Evolutionary conservation across 2,329 filamentous ascomycete genomes (phyloP).

Genomic region (Monascus ruber): DNA sequence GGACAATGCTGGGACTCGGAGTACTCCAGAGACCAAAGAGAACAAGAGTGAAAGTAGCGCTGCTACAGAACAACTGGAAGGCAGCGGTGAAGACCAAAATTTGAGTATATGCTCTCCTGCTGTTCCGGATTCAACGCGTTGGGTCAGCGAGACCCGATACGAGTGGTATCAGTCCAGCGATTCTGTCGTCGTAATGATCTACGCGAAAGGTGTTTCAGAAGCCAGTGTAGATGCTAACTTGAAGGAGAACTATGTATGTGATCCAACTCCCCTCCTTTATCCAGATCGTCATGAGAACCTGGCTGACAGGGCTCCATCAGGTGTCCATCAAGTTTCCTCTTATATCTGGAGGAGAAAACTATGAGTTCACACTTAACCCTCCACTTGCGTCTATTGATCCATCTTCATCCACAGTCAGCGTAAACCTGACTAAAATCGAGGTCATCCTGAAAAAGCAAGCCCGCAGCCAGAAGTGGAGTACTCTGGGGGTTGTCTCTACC

Average conservation of each 20-base stretch:
- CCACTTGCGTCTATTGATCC: constrained; percentile 57
- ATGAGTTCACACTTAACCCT: constrained; percentile 52
- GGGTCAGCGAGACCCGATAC: constrained; percentile 50
- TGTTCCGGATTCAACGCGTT: neutral
- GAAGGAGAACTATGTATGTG: constrained; percentile 34
- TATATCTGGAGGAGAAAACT: constrained; percentile 37
- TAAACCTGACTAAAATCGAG: constrained; percentile 72
- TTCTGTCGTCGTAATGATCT: constrained; percentile 52
- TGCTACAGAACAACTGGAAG: constrained; percentile 1
- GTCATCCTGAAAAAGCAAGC: constrained; percentile 57
- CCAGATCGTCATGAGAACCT: constrained; percentile 8
- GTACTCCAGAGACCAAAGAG: constrained; percentile 2
- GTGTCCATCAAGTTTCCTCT: constrained; percentile 50
- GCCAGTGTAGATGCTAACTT: constrained; percentile 45
- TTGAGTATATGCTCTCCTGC: neutral
- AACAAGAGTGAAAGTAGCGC: neutral
- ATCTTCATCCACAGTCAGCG: constrained; percentile 46
- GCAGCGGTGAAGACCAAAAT: neutral
- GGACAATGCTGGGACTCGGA: constrained; percentile 1
- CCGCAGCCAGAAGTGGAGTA: constrained; percentile 56
- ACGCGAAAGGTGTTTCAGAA: constrained; percentile 53
- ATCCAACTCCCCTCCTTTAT: constrained; percentile 8
- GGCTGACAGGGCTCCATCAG: constrained; percentile 20
- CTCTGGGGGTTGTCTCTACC: constrained; percentile 39
- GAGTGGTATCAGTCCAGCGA: constrained; percentile 58